These are phyloP conservation scores for Annulohypoxylon stygium DNA, from an alignment of 495 filamentous ascomycete species.

Conservation along the genomic window DNA sequence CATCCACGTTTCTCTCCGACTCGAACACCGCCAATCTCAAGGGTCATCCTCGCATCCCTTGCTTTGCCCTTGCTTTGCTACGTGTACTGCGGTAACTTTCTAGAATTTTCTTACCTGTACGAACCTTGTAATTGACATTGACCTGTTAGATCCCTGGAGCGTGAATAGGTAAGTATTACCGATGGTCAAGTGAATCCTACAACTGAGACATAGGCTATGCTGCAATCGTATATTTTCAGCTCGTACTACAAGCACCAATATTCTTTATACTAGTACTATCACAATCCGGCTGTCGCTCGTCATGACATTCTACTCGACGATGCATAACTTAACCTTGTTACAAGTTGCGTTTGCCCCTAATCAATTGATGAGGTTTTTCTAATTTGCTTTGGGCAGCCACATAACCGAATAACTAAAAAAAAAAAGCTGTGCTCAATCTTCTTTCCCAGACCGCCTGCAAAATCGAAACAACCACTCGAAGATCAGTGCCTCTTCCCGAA, in stretches of 20 bases:
- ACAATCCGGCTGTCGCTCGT: neutral
- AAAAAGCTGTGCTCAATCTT: neutral
- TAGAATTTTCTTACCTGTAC: neutral
- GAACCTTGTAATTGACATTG: neutral
- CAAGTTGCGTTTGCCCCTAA: neutral
- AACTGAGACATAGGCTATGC: neutral
- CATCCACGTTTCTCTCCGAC: neutral
- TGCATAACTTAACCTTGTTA: neutral
- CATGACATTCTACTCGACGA: neutral
- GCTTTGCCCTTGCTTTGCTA: neutral
- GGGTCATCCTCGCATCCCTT: neutral
- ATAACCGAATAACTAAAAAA: neutral
- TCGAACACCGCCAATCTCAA: neutral
- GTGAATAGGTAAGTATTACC: neutral
- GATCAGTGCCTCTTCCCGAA: neutral
- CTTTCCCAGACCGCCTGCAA: neutral
- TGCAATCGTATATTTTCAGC: neutral
- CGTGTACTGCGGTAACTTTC: neutral
- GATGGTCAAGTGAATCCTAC: neutral
- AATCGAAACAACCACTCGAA: neutral
- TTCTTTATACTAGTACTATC: neutral
- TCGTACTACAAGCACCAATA: neutral
- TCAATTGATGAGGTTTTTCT: neutral
- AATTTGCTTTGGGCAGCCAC: neutral
- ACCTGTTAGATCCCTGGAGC: neutral